phyloP scores from a whole-genome alignment of 495 filamentous ascomycete species.

The Hyaloscypha hepaticicola region DNA sequence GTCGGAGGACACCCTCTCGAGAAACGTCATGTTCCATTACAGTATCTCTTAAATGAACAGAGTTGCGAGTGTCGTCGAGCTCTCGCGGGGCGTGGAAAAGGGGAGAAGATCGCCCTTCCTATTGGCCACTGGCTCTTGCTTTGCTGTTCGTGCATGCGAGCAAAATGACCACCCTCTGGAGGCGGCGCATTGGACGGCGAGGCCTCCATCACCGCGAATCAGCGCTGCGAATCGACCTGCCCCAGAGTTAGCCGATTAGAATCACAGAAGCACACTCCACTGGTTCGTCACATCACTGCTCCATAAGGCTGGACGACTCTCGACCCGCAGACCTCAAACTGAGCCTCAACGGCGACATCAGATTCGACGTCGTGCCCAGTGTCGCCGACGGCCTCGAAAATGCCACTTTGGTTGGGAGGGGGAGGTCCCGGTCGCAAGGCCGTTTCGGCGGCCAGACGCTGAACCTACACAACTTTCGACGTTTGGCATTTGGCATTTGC shows the following conservation, averaged over 20 bases:
- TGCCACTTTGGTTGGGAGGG: slow-evolving; percentile 31
- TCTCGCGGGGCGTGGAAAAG: neutral
- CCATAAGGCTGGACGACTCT: slow-evolving; percentile 34
- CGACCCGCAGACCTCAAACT: slow-evolving; percentile 24
- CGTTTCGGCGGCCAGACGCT: slow-evolving; percentile 12
- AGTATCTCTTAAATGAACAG: neutral
- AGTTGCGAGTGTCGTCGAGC: neutral
- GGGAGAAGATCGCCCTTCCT: neutral
- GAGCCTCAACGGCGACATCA: slow-evolving; percentile 24
- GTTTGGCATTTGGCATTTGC: slow-evolving; percentile 6
- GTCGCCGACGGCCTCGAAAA: slow-evolving; percentile 27
- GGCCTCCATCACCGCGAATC: slow-evolving; percentile 11
- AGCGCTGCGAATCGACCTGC: slow-evolving; percentile 4
- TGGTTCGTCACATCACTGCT: slow-evolving; percentile 17
- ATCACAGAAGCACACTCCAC: slow-evolving; percentile 10
- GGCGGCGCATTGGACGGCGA: slow-evolving; percentile 14
- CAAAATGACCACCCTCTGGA: neutral
- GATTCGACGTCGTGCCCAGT: slow-evolving; percentile 6
- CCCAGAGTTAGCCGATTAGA: neutral
- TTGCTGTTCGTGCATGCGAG: neutral
- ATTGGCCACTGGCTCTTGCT: slow-evolving; percentile 2
- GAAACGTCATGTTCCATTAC: neutral
- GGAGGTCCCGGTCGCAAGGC: slow-evolving; percentile 21
- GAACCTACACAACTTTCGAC: slow-evolving; percentile 12
- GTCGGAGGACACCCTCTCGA: neutral